These are phyloP conservation scores for Globisporangium iwayamae DNA, from an alignment of 352 stramenopile species.

Conservation along the genomic window DNA sequence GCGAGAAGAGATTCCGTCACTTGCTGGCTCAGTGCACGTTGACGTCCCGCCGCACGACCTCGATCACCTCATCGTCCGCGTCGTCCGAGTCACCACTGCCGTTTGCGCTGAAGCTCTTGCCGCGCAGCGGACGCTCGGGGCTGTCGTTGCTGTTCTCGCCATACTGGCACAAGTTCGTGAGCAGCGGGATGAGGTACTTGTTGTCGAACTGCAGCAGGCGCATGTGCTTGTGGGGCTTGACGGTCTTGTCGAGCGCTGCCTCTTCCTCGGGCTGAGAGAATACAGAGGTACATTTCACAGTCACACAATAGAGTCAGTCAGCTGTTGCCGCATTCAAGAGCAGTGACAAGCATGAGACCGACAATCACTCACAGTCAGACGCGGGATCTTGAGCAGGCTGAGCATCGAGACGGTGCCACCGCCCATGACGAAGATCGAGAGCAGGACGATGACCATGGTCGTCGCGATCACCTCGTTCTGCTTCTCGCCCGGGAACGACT, in stretches of 20 bases:
- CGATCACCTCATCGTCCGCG: conserved; percentile 69
- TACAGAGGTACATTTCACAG: not conserved
- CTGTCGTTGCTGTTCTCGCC: conserved; percentile 34
- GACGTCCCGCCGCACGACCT: conserved; percentile 65
- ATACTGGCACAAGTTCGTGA: conserved; percentile 71
- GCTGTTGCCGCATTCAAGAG: not conserved
- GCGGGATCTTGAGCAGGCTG: conserved; percentile 82
- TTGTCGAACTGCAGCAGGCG: conserved; percentile 80
- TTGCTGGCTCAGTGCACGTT: conserved; percentile 33
- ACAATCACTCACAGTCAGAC: conserved; percentile 47
- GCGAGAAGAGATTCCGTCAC: too few species aligned
- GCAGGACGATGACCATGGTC: conserved; percentile 90
- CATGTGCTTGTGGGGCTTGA: conserved; percentile 84
- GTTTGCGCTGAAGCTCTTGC: conserved; percentile 44
- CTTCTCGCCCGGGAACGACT: conserved; percentile 87
- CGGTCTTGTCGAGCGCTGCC: conserved; percentile 63
- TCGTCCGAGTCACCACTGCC: conserved; percentile 29
- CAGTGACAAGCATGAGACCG: not conserved
- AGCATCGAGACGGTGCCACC: conserved; percentile 88
- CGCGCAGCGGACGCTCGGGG: conserved; percentile 19
- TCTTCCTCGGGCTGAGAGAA: conserved; percentile 61
- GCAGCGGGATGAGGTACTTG: conserved; percentile 80
- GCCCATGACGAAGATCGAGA: conserved; percentile 91
- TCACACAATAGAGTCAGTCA: conserved; percentile 4
- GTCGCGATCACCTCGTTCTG: conserved; percentile 85